Base-by-base conservation (phyloP, 140 eudicot genomes). In the Senecio squalidus region DNA sequence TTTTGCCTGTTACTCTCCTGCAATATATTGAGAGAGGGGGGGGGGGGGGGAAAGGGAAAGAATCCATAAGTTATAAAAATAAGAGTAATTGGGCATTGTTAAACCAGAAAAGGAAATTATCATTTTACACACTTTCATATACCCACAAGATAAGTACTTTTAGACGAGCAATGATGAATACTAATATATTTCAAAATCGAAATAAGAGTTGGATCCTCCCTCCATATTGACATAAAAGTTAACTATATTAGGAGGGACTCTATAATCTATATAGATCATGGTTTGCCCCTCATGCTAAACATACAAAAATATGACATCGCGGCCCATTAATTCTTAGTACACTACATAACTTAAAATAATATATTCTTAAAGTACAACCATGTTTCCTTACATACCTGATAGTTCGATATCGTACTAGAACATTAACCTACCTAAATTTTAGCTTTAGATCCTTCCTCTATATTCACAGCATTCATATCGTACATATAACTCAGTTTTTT, bases 141-240 rank as follows among this genome's bases (percentile, higher is more conserved):
- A 15, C 51, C 25, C 18, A 31, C 1, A 22, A 43, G 65, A 25
- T 57, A 48, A 24, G 50, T 50, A 51, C 6, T 31, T 48, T 49
- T 48, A 63, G 46, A 60, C 60, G 50, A 50, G 40, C 18, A 68
- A 23, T 30, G 29, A 45, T 15, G 23, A 44, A 20, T 44, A 43
- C 20, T 22, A 23, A 45, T 47, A 36, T 30, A 64, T 36, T 18
- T 6, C 21, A 16, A 63, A 48, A 47, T 48, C 58, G 20, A 6
- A 43, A 13, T 46, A n/a, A n/a, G n/a, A n/a, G n/a, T n/a, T n/a
- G n/a, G n/a, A n/a, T n/a, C n/a, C n/a, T n/a, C n/a, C n/a, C n/a
- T n/a, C n/a, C n/a, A n/a, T n/a, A n/a, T n/a, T n/a, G n/a, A n/a
- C n/a, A n/a, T n/a, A n/a, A n/a, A n/a, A n/a, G n/a, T n/a, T n/a